phyloP scores from a whole-genome alignment of 805 yeast species.

The Lipomyces lipofer region DNA sequence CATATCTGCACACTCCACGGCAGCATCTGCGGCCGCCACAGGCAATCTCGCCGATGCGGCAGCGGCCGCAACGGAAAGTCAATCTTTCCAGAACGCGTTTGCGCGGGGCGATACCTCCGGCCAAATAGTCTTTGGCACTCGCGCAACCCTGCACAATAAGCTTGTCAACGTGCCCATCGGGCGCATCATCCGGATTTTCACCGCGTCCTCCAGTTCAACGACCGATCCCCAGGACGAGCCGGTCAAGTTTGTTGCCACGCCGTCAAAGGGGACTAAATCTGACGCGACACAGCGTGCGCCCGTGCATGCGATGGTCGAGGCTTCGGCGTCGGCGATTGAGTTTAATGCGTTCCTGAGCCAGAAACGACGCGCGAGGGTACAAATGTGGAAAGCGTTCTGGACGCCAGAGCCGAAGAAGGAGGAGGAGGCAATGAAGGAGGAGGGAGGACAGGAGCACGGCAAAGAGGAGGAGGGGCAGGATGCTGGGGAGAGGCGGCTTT shows the following conservation, averaged over 20 bases:
- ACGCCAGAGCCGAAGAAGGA: background rate
- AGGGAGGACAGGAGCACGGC: no score
- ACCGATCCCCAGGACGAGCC: conserved; percentile 25
- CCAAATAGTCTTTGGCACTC: conserved; percentile 26
- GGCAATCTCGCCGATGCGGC: conserved; percentile 8
- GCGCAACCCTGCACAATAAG: conserved; percentile 15
- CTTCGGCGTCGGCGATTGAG: conserved; percentile 33
- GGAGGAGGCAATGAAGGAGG: no score
- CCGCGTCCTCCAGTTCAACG: conserved; percentile 10
- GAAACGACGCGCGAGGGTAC: conserved; percentile 37
- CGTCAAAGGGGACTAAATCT: conserved; percentile 11
- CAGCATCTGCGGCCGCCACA: conserved; percentile 2
- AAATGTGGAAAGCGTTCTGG: conserved; percentile 42
- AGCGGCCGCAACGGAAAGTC: conserved; percentile 2
- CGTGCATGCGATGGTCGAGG: conserved; percentile 28
- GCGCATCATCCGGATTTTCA: conserved; percentile 12
- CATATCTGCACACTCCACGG: conserved; percentile 5
- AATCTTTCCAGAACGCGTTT: background rate
- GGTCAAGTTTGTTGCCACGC: conserved; percentile 19
- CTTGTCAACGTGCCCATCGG: conserved; percentile 16
- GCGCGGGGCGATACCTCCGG: conserved; percentile 13
- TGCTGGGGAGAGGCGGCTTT: no score
- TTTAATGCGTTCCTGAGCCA: conserved; percentile 35
- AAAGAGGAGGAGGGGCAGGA: no score
- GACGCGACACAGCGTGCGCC: conserved; percentile 19